Conservation (phyloP, 176 grass and related monocot genomes). For the Musa acuminata region DNA sequence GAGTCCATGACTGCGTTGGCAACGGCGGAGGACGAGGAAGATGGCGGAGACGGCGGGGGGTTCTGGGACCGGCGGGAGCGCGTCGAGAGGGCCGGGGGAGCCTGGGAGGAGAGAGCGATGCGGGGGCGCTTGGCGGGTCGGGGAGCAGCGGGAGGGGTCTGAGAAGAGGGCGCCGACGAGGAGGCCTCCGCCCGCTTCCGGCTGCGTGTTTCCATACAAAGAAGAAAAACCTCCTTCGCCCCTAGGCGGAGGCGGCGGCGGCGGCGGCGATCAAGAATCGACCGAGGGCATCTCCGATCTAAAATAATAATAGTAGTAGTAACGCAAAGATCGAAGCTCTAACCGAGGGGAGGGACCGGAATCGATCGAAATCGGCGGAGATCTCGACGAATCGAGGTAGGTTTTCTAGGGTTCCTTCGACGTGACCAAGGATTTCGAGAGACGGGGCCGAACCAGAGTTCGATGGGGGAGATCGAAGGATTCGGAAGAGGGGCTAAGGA, state of each 20-base stretch:
- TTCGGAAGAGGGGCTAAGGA: background rate
- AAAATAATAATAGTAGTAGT: background rate
- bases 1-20: conserved; percentile 38
- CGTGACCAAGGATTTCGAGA: background rate
- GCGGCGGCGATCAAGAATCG: conserved; percentile 8
- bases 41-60: conserved; percentile 24
- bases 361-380: conserved; percentile 2
- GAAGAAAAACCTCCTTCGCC: conserved; percentile 29
- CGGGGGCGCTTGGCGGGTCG: conserved; percentile 33
- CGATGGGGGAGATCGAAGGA: background rate
- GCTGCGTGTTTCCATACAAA: conserved; percentile 98
- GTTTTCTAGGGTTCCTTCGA: background rate
- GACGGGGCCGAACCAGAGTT: background rate
- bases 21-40: conserved; percentile 3
- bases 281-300: background rate
- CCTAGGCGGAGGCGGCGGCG: conserved; percentile 18
- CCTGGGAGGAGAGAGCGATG: conserved; percentile 26
- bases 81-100: conserved; percentile 28
- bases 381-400: background rate
- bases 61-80: conserved; percentile 35
- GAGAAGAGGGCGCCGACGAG: conserved; percentile 48
- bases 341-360: background rate
- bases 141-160: conserved; percentile 22
- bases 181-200: conserved; percentile 96
- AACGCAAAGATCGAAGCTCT: background rate